Base-by-base conservation (phyloP, 176 grass and related monocot species). In the Cenchrus purpureus region DNA sequence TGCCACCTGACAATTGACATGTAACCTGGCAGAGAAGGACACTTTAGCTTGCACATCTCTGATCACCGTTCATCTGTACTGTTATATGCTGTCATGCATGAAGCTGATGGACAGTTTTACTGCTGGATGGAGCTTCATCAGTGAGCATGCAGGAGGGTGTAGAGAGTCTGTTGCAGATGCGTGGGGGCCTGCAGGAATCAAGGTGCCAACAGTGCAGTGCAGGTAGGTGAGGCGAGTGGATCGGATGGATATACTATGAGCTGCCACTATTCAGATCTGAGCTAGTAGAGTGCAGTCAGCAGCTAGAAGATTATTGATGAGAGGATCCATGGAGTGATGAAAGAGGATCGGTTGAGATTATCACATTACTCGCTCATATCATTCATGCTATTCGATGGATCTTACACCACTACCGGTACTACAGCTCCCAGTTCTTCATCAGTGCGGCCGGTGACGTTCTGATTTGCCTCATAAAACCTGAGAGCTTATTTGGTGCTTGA, bases 241-340 rank as follows among this genome's bases (percentile, higher is more conserved):
- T 55, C 12, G 54, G 56, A 40, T 55, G 37, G 37, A 40, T 40
- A 40, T 40, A 50, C 11, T 28, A 50, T 74, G 71, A 46, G 49
- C n/a, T 31, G 5, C 28, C 8, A 74, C 8, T 54, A 74, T 74
- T 74, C 72, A 54, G 72, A 75, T 75, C 72, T 75, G 72, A 9
- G 72, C 28, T 3, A 12, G 12, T 6, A 49, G 37, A 40, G 37
- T 40, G 37, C 37, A 40, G 37, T 40, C 37, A 40, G 37, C 37
- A 40, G 37, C 20, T 51, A 13, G 50, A 12, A 44, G 28, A 7
- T 4, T 0, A 68, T 17, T 17, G 34, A 68, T 9, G 37, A 9
- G 63, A 29, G 12, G 34, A 68, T 68, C 10, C 11, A 31, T 68
- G 16, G 1, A 68, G 1, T 40, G 37, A 40, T 40, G 37, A 40